Evolutionary conservation across 176 grass and related monocot species (phyloP).

Genomic region (Tillandsia fasciculata): DNA sequence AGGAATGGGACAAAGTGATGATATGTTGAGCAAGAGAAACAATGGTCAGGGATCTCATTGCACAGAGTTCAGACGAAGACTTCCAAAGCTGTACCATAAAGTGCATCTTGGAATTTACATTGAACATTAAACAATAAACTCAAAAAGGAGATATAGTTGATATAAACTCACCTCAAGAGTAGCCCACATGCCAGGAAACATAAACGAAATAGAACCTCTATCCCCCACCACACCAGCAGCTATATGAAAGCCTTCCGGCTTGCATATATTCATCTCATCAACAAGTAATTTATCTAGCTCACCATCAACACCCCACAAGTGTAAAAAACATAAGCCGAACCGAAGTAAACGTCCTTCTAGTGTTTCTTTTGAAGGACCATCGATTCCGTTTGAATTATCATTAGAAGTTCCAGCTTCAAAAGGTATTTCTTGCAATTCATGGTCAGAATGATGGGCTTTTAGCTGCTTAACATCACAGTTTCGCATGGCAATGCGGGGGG

Average conservation of each 20-base stretch:
- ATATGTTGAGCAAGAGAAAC: slow-evolving; percentile 91
- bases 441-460: slow-evolving; percentile 35
- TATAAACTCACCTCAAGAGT: slow-evolving; percentile 69
- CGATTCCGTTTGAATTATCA: slow-evolving; percentile 28
- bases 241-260: slow-evolving; percentile 81
- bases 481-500: slow-evolving; percentile 20
- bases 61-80: slow-evolving; percentile 84
- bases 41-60: slow-evolving; percentile 86
- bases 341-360: slow-evolving; percentile 69
- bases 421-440: slow-evolving; percentile 21
- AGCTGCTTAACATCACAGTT: slow-evolving; percentile 19
- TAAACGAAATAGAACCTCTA: slow-evolving; percentile 75
- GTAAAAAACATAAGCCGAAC: slow-evolving; percentile 94
- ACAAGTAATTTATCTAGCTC: slow-evolving; percentile 82
- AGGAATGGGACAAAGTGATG: slow-evolving; percentile 74
- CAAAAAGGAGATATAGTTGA: background rate
- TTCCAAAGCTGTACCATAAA: slow-evolving; percentile 72
- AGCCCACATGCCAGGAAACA: slow-evolving; percentile 73
- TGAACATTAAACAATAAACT: background rate
- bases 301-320: slow-evolving; percentile 82
- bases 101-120: background rate
- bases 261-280: slow-evolving; percentile 91
- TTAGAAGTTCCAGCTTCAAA: slow-evolving; percentile 17
- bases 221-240: slow-evolving; percentile 68
- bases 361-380: slow-evolving; percentile 71